A percentile compares a stretch with the other conserved stretches of the same genome.
Conservation (phyloP, 78 protist species). For the Tieghemostelium lacteum region DNA sequence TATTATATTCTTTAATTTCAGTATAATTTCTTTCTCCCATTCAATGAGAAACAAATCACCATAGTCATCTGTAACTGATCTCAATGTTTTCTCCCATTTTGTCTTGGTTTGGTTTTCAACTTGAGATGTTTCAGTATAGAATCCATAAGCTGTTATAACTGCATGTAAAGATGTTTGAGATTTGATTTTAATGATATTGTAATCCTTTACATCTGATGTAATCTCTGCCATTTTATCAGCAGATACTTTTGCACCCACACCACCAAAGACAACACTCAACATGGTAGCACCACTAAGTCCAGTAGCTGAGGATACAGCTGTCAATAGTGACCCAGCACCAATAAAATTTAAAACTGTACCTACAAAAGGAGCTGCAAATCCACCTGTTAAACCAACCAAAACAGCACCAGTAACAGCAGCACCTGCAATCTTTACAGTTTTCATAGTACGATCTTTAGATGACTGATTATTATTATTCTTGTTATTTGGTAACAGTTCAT, state of each 20-base stretch:
- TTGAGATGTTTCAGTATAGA: background rate
- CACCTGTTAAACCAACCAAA: constrained; percentile 60
- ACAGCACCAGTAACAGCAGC: constrained; percentile 73
- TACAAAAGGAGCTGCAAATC: constrained; percentile 55
- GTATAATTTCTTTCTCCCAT: constrained; percentile 30
- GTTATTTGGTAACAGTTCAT: background rate
- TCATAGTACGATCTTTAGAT: constrained; percentile 9
- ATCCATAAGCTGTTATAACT: constrained; percentile 32
- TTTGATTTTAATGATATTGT: constrained; percentile 29
- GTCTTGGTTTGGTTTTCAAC: background rate
- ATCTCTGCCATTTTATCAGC: constrained; percentile 47
- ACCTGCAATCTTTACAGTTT: constrained; percentile 65
- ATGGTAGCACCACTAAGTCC: constrained; percentile 57
- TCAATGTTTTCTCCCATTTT: constrained; percentile 11
- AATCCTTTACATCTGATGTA: constrained; percentile 47
- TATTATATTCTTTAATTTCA: constrained; percentile 19
- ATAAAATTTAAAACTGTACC: constrained; percentile 30
- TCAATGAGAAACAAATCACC: constrained; percentile 67
- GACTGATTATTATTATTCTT: background rate
- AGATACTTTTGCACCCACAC: constrained; percentile 59
- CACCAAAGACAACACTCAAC: constrained; percentile 60
- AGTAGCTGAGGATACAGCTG: constrained; percentile 29
- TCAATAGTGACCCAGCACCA: constrained; percentile 45
- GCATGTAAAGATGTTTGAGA: constrained; percentile 66
- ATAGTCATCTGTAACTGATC: constrained; percentile 47